Percentiles rank a stretch among this genome's conserved stretches.
Conservation (phyloP, 2,329 filamentous ascomycete species). For the Verticillium klebahnii region DNA sequence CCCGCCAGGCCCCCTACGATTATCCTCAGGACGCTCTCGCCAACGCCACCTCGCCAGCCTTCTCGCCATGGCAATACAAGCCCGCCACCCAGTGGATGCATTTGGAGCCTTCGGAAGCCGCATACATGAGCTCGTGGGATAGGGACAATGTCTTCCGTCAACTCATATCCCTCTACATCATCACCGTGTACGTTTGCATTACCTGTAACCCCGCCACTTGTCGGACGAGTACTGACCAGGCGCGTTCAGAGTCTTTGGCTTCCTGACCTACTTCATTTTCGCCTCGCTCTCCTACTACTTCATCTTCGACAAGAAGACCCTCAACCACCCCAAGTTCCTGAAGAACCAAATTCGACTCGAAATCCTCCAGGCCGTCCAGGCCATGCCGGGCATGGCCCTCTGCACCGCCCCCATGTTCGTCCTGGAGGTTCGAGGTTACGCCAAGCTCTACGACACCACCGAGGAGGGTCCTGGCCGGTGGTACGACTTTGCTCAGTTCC, state of each 20-base stretch:
- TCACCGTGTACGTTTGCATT: conserved; percentile 67
- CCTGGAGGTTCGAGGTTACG: conserved; percentile 76
- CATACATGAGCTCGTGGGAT: conserved; percentile 72
- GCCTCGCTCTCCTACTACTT: conserved; percentile 80
- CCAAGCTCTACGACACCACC: conserved; percentile 80
- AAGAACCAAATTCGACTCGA: conserved; percentile 88
- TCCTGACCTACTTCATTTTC: conserved; percentile 79
- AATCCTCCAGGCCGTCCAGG: conserved; percentile 70
- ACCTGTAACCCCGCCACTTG: background rate
- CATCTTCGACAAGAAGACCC: conserved; percentile 86
- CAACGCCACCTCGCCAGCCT: conserved; percentile 51
- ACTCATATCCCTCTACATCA: conserved; percentile 68
- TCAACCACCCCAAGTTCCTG: conserved; percentile 88
- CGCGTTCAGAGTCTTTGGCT: conserved; percentile 69
- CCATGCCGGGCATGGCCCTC: conserved; percentile 79
- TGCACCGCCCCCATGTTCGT: conserved; percentile 80
- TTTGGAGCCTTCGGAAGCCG: conserved; percentile 66
- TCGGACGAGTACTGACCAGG: background rate
- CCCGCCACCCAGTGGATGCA: conserved; percentile 68
- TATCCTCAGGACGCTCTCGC: conserved; percentile 41
- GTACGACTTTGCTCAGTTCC: conserved; percentile 82
- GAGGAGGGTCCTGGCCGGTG: conserved; percentile 69
- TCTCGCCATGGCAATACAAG: conserved; percentile 64
- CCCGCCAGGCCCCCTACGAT: conserved; percentile 47
- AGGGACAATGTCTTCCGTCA: conserved; percentile 78